phyloP scores from a whole-genome alignment of 441 rosid species.

The Hura crepitans region DNA sequence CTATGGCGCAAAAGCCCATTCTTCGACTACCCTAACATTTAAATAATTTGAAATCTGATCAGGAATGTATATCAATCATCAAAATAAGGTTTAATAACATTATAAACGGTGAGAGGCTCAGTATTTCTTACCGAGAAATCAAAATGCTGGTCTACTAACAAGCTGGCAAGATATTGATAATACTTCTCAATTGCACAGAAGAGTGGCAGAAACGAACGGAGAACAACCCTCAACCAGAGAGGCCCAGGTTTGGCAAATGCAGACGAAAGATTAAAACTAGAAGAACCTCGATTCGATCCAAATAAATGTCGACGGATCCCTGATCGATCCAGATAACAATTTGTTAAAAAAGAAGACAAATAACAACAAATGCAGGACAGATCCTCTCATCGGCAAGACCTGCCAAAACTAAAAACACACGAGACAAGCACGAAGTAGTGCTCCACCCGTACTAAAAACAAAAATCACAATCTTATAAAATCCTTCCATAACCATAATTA shows the following conservation, averaged over 20 bases:
- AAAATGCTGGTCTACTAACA: conserved; percentile 18
- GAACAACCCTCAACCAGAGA: too few relatives aligned
- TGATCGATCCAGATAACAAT: conserved; percentile 23
- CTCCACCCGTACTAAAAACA: conserved; percentile 1
- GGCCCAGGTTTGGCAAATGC: too few relatives aligned
- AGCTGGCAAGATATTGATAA: not conserved
- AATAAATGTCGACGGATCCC: conserved; percentile 23
- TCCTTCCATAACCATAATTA: not conserved
- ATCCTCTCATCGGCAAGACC: conserved; percentile 5
- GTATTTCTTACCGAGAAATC: conserved; percentile 1
- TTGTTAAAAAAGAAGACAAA: not conserved
- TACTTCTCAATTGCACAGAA: conserved; percentile 7
- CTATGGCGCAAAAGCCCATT: not conserved
- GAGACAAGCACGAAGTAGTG: conserved; percentile 14
- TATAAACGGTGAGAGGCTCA: not conserved
- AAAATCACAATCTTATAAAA: not conserved
- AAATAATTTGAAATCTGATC: not conserved
- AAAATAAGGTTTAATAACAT: not conserved
- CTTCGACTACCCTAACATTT: not conserved
- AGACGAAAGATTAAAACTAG: conserved; percentile 6
- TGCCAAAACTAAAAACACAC: conserved; percentile 31
- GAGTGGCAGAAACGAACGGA: not conserved
- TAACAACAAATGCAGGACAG: conserved; percentile 16
- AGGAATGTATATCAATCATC: not conserved
- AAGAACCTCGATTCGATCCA: conserved; percentile 13